phyloP scores from a whole-genome alignment of 495 filamentous ascomycete species.

The Halenospora varia region DNA sequence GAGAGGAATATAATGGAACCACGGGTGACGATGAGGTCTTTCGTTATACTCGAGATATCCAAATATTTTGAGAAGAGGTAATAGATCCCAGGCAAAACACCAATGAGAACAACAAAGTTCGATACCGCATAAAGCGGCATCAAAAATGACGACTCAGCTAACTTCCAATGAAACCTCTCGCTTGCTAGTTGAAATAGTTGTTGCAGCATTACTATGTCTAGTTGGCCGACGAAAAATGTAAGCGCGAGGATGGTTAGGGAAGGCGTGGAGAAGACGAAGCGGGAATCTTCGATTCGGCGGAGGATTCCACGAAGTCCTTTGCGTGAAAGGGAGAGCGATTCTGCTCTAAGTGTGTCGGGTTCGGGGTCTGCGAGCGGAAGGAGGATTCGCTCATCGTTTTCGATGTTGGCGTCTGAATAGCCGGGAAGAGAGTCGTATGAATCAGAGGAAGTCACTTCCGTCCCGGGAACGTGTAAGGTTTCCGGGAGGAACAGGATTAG shows the following conservation, averaged over 20 bases:
- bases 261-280: constrained; percentile 2
- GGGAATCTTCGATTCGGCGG: background rate
- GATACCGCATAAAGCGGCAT: constrained; percentile 3
- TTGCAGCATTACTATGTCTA: background rate
- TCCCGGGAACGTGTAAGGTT: background rate
- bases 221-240: constrained; percentile 1
- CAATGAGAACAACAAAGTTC: constrained; percentile 6
- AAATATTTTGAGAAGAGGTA: background rate
- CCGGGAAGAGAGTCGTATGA: background rate
- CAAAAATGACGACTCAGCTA: constrained; percentile 5
- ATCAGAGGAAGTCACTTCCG: background rate
- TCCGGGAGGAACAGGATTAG: background rate
- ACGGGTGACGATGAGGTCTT: constrained; percentile 8
- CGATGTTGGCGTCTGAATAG: background rate
- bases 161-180: constrained; percentile 3
- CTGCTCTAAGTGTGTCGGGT: background rate
- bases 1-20: constrained; percentile 4
- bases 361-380: too few species aligned
- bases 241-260: background rate
- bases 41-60: background rate
- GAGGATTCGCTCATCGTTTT: too few species aligned
- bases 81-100: constrained; percentile 1
- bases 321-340: background rate
- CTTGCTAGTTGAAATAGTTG: constrained; percentile 10
- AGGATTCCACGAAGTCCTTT: background rate